phyloP scores from a whole-genome alignment of 768 basidiomycete species.

The Rhizopogon vulgaris region DNA sequence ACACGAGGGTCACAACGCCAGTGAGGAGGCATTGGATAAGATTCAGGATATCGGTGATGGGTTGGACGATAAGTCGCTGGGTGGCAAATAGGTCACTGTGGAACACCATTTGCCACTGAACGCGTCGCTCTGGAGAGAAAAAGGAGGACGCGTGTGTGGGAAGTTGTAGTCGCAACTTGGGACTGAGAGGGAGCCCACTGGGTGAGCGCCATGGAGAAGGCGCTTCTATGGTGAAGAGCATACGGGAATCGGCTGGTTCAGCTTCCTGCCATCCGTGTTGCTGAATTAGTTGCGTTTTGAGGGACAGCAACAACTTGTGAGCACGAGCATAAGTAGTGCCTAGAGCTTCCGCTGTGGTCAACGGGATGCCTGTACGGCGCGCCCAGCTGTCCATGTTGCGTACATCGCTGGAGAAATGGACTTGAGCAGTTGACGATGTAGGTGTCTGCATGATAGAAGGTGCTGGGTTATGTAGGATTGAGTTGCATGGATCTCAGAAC shows the following conservation, averaged over 20 bases:
- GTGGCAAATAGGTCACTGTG: conserved; percentile 72
- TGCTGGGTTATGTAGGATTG: neutral
- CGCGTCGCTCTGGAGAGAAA: conserved; percentile 76
- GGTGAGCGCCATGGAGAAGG: conserved; percentile 74
- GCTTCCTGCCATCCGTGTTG: conserved; percentile 68
- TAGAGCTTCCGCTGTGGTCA: conserved; percentile 78
- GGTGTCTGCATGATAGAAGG: conserved; percentile 24
- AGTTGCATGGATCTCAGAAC: conserved; percentile 1
- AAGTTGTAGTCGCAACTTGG: conserved; percentile 64
- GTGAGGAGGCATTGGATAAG: conserved; percentile 70
- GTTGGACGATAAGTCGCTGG: conserved; percentile 59
- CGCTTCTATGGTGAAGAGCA: conserved; percentile 77
- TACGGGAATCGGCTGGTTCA: conserved; percentile 52
- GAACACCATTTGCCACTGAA: conserved; percentile 91
- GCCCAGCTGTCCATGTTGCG: conserved; percentile 83
- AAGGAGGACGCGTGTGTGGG: conserved; percentile 79
- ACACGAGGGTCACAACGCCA: conserved; percentile 63
- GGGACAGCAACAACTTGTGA: conserved; percentile 65
- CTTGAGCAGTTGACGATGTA: conserved; percentile 42
- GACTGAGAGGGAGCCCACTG: conserved; percentile 70
- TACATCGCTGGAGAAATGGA: conserved; percentile 77
- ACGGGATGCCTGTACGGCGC: conserved; percentile 67
- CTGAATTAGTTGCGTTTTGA: conserved; percentile 58
- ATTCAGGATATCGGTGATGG: conserved; percentile 64
- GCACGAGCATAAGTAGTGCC: conserved; percentile 77